Percentiles rank a stretch among this genome's conserved stretches.
phyloP scores from a whole-genome alignment of 2,329 filamentous ascomycete genomes.

The Ambrosiella cleistominuta region DNA sequence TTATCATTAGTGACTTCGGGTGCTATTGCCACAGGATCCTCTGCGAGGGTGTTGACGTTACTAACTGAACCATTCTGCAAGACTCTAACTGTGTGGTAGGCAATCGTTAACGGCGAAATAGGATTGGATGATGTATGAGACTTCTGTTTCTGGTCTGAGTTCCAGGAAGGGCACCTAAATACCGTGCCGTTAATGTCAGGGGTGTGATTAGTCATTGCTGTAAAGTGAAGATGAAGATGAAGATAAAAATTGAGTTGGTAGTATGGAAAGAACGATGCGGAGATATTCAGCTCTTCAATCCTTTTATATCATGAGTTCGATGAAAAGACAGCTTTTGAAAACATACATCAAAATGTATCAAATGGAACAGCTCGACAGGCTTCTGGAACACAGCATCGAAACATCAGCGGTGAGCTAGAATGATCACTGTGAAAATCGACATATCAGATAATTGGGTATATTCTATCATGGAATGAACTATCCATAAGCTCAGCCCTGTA shows the following conservation, averaged over 20 bases:
- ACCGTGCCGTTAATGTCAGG: background rate
- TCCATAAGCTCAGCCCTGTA: background rate
- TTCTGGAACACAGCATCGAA: background rate
- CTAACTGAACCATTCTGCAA: background rate
- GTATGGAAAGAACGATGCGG: background rate
- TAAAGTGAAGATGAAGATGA: background rate
- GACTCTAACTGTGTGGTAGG: background rate
- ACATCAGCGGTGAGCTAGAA: background rate
- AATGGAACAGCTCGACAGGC: background rate
- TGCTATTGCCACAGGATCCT: background rate
- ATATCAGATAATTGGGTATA: no score
- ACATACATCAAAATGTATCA: background rate
- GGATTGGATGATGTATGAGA: background rate
- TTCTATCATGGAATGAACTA: no score
- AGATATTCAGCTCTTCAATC: background rate
- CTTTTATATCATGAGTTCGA: no score
- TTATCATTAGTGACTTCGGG: background rate
- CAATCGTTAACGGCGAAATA: conserved; percentile 8
- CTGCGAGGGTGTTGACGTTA: background rate
- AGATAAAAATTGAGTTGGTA: background rate
- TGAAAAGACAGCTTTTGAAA: no score
- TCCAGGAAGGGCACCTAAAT: conserved; percentile 3
- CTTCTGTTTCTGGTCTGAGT: background rate
- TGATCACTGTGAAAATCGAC: background rate
- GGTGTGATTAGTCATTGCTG: background rate